Evolutionary conservation across 768 basidiomycete species (phyloP), one percentile per base, ranked within the genome.

Genomic region (Mycena vitilis): DNA sequence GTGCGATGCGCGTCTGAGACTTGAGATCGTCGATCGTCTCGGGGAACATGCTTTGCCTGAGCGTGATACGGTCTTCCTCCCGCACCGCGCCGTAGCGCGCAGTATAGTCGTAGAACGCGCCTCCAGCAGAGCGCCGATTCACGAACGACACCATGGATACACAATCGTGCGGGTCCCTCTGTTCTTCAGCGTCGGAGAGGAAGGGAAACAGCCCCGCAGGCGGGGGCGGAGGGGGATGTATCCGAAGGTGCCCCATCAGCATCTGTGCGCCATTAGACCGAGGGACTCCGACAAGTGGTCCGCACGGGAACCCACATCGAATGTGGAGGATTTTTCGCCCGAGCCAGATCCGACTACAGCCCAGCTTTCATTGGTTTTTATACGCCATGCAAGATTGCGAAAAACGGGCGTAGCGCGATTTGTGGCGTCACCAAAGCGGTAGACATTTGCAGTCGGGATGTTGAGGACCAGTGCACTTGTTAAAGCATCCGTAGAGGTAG

Each of bases 91-190:
- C 95, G 76, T 98, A 99, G 4, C 96, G 89, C 4, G 96, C 95
- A 0, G 95, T 93, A 75, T 92, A 98, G 79, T 99, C 96, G 68
- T 93, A 92, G 80, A 99, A 99, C 13, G 87, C 93, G 10, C 91
- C 90, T 0, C 88, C 88, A 0, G 84, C 80, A 1, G 82, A 82
- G 22, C 85, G 81, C 20, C 89, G 85, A 68, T 92, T 89, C 0
- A 89, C 85, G 69, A 93, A 94, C 0, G 91, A 89, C 11, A 94
- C 91, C 40, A 89, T 76, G 18, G 84, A 81, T 40, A 93, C 75
- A 38, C 78, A 78, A 10, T 82, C 74, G 68, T 85, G 85, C 0
- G 90, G 83, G 70, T 93, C 86, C 18, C 75, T 73, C 22, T 75
- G 62, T 25, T 77, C 62, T 23, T 74, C 56, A 6, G 80, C 70